phyloP scores from a whole-genome alignment of 805 yeast genomes.

The Pichia thaimueangensis region DNA sequence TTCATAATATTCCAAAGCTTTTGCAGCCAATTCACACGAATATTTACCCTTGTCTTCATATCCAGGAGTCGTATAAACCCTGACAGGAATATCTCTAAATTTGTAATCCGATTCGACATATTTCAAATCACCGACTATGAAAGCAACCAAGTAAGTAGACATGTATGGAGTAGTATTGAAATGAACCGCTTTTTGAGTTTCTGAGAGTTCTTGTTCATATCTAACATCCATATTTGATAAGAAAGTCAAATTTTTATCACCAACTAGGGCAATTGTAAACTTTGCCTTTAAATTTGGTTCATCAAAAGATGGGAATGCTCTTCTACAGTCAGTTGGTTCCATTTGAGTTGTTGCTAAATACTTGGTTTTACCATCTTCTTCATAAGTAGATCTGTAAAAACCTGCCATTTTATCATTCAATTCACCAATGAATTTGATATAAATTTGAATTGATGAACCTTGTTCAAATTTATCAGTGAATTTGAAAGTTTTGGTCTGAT shows the following conservation, averaged over 20 bases:
- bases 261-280: constrained; percentile 39
- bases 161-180: constrained; percentile 47
- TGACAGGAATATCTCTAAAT: constrained; percentile 42
- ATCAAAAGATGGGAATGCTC: constrained; percentile 54
- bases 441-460: constrained; percentile 28
- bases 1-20: constrained; percentile 46
- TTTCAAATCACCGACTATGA: constrained; percentile 53
- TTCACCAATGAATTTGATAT: constrained; percentile 37
- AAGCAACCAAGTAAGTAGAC: constrained; percentile 53
- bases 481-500: constrained; percentile 59
- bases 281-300: constrained; percentile 55
- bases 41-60: constrained; percentile 39
- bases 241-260: constrained; percentile 33
- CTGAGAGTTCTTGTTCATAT: constrained; percentile 18
- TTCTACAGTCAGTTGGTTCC: constrained; percentile 56
- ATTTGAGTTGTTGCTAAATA: constrained; percentile 51
- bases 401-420: constrained; percentile 54
- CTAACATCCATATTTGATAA: constrained; percentile 45
- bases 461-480: constrained; percentile 36
- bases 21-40: constrained; percentile 46
- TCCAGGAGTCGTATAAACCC: constrained; percentile 50
- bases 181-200: constrained; percentile 24
- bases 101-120: constrained; percentile 43
- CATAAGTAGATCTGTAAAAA: constrained; percentile 47
- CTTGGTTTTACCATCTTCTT: constrained; percentile 36